A percentile compares a stretch with the other conserved stretches of the same genome.
These are phyloP conservation scores for Neodidymelliopsis sp. DNA, from an alignment of 2,329 filamentous ascomycete genomes.

Conservation along the genomic window DNA sequence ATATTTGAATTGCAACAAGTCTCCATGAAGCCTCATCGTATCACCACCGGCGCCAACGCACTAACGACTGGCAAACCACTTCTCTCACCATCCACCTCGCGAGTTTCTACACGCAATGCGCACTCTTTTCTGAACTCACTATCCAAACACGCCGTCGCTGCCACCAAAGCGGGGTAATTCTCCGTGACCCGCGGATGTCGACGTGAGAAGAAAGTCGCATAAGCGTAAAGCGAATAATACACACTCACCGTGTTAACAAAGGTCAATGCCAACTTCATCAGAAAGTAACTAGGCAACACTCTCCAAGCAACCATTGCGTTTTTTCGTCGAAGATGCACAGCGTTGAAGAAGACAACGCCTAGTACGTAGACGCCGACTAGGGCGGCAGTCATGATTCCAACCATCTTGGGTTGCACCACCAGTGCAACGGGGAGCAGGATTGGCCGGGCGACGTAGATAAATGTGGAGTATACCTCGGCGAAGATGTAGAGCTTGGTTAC, in stretches of 20 bases:
- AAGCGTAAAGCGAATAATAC: not conserved
- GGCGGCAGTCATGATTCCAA: slow-evolving; percentile 46
- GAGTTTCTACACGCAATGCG: no score
- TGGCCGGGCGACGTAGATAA: slow-evolving; percentile 55
- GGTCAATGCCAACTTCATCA: not conserved
- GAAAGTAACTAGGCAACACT: not conserved
- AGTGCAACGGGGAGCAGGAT: slow-evolving; percentile 57
- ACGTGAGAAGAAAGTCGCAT: not conserved
- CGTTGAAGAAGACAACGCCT: slow-evolving; percentile 1
- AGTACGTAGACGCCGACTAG: slow-evolving; percentile 32
- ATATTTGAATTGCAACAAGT: no score
- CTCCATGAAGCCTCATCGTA: no score
- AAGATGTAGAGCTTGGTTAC: slow-evolving; percentile 59
- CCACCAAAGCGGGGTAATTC: not conserved
- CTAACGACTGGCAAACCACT: no score
- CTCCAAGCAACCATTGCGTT: not conserved
- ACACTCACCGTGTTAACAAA: not conserved
- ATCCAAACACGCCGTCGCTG: not conserved
- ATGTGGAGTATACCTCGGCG: slow-evolving; percentile 57
- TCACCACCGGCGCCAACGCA: no score
- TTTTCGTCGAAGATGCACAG: not conserved
- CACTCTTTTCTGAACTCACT: not conserved
- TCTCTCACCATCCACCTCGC: no score
- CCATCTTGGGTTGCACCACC: slow-evolving; percentile 51
- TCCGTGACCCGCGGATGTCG: not conserved